These are phyloP conservation scores for Pestalotiopsis sp. DNA, from an alignment of 2,329 filamentous ascomycete genomes.

Conservation along the genomic window DNA sequence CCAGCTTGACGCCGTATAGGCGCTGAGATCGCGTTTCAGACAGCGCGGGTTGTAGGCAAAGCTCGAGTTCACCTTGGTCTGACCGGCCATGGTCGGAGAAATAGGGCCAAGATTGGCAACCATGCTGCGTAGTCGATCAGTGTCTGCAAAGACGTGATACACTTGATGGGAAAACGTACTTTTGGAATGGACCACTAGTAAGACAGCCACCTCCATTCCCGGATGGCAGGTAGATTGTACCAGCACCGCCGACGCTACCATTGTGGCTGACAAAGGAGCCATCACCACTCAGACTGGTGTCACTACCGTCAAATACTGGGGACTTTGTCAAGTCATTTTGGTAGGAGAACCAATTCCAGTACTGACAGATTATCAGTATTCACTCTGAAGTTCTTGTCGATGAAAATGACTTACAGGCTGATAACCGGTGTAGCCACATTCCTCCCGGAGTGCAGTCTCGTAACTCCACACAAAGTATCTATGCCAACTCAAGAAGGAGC, in stretches of 20 bases:
- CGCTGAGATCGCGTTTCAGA: conserved; percentile 24
- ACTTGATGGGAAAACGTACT: conserved; percentile 17
- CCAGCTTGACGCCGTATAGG: conserved; percentile 25
- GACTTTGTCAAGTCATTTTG: conserved; percentile 48
- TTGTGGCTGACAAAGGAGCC: conserved; percentile 34
- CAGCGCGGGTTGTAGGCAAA: conserved; percentile 28
- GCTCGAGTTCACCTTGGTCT: conserved; percentile 8
- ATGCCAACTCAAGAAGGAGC: conserved; percentile 23
- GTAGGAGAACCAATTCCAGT: conserved; percentile 56
- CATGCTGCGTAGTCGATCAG: conserved; percentile 13
- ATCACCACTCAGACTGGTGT: conserved; percentile 52
- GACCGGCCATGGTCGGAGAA: conserved; percentile 22
- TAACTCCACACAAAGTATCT: conserved; percentile 18
- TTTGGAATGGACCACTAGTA: conserved; percentile 42
- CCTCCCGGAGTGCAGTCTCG: conserved; percentile 26
- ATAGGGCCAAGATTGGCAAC: conserved; percentile 34
- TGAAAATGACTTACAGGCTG: conserved; percentile 35
- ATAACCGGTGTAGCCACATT: conserved; percentile 44
- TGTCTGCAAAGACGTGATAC: not conserved
- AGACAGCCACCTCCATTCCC: conserved; percentile 61
- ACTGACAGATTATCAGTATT: conserved; percentile 33
- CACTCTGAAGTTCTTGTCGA: not conserved
- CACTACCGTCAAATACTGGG: conserved; percentile 58
- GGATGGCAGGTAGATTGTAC: conserved; percentile 36
- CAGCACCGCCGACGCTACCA: conserved; percentile 24